These are phyloP conservation scores for Lodderomyces parapsilosis DNA, from an alignment of 1,139 yeast species.

Conservation along the genomic window DNA sequence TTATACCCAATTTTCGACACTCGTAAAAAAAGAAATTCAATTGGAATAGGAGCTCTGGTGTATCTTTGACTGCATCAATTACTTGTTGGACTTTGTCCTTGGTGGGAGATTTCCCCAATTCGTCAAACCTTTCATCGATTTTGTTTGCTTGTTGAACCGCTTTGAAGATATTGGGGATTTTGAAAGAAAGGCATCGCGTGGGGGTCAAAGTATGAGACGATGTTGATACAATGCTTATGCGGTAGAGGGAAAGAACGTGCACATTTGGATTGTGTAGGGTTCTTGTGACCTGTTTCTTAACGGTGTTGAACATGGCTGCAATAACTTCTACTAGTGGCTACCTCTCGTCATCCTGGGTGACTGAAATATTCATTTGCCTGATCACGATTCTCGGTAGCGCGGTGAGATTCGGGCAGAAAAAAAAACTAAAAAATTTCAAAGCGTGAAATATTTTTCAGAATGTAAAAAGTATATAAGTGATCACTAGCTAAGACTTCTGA, in stretches of 20 bases:
- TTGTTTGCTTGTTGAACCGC: constrained; percentile 7
- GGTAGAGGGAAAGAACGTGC: not conserved
- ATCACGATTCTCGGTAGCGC: not conserved
- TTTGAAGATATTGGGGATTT: constrained; percentile 4
- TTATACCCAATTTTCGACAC: constrained; percentile 33
- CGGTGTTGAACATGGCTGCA: not conserved
- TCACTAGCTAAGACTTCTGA: no score
- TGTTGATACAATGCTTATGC: not conserved
- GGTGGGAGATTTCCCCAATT: constrained; percentile 6
- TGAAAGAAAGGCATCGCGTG: constrained; percentile 5
- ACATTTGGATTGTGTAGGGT: not conserved
- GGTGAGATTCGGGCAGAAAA: not conserved
- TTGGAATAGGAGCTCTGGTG: constrained; percentile 32
- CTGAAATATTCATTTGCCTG: no score
- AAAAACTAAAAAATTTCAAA: not conserved
- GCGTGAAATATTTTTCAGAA: constrained; percentile 1
- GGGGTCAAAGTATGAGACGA: not conserved
- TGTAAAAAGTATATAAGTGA: no score
- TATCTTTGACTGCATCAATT: constrained; percentile 23
- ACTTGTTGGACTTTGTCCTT: constrained; percentile 17
- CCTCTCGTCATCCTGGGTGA: no score
- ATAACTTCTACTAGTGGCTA: no score
- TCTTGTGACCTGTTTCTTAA: not conserved
- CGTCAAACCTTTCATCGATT: constrained; percentile 9
- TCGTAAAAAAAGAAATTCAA: constrained; percentile 34